Conservation (phyloP, 1,284 basidiomycete genomes). For the Ganoderma lucidum region DNA sequence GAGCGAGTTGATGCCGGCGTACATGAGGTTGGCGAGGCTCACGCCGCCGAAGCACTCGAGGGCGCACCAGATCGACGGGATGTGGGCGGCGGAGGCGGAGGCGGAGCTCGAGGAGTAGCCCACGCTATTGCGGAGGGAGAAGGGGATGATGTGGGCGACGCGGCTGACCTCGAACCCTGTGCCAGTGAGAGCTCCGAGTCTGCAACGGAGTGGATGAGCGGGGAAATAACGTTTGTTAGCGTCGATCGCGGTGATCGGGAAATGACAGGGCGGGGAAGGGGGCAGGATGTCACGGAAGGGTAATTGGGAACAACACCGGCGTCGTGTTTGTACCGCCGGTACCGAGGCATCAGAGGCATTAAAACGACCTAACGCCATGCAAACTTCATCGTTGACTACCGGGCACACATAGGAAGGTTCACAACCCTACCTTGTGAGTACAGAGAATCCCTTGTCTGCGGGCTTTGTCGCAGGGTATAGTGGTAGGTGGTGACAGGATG, state of each 20-base stretch:
- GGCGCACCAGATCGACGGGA: constrained; percentile 29
- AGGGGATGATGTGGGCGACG: constrained; percentile 30
- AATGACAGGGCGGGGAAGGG: neutral
- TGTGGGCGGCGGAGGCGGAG: constrained; percentile 20
- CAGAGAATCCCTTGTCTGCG: neutral
- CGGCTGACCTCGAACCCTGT: constrained; percentile 28
- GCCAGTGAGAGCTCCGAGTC: constrained; percentile 7
- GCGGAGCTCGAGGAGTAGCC: constrained; percentile 8
- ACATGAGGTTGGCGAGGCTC: constrained; percentile 27
- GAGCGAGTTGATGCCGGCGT: constrained; percentile 28
- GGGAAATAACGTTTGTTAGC: constrained; percentile 9
- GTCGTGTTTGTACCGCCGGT: neutral
- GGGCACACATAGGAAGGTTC: neutral
- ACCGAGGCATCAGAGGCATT: neutral
- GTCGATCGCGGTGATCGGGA: constrained; percentile 1
- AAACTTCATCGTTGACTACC: neutral
- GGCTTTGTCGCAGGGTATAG: neutral
- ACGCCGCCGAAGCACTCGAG: constrained; percentile 29
- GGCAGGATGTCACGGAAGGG: neutral
- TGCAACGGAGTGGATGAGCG: neutral
- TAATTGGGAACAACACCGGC: neutral
- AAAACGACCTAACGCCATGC: neutral
- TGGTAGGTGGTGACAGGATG: neutral
- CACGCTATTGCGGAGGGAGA: constrained; percentile 27
- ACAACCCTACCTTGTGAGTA: neutral